Base-by-base conservation (phyloP, 2,329 filamentous ascomycete genomes). In the Elsinoe arachidis region DNA sequence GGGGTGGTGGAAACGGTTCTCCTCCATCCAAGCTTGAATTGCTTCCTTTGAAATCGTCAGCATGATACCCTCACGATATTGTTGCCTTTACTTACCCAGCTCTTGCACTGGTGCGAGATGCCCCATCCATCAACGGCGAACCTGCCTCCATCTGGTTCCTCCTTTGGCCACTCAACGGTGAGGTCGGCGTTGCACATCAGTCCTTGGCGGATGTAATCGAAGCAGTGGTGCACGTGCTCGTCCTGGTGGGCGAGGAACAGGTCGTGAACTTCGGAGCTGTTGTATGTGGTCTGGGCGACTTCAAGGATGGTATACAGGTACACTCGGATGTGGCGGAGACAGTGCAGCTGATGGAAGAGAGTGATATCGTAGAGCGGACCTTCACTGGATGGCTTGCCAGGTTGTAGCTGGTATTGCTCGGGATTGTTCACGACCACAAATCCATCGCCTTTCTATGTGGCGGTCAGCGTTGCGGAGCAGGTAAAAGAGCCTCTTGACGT, bases 271-370 rank as follows among this genome's bases (percentile, higher is more conserved):
- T 58, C 39, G 7, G 61, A 47, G 30, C 62, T 60, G 38, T 61
- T 63, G 14, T 17, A 14, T 19, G 33, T 17, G 23, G 56, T 58
- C 9, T 63, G 60, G 21, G 65, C 46, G 12, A 55, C 55, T 6
- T 64, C 65, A 9, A 67, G 49, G 39, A 68, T 60, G 14, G 61
- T 60, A 55, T 62, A 67, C 19, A 62, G 58, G 52, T 66, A 66
- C 1, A 61, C 65, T 3, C 69, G 64, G 33, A 71, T 64, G 43
- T 68, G 64, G 14, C 58, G 52, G 1, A 71, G 63, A 53, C 69
- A 71, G 58, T 71, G 68, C 37, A 71, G 58, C 53, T 70, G 67
- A 57, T 71, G 69, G 62, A 67, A 71, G 47, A 71, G 53, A n/a
- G 67, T 64, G 43, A 67, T 64, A 44, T 66, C 66, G 63, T 69